These are phyloP conservation scores for Mortierella sp. DNA, from an alignment of 371 early-diverging fungal genomes.

Conservation along the genomic window DNA sequence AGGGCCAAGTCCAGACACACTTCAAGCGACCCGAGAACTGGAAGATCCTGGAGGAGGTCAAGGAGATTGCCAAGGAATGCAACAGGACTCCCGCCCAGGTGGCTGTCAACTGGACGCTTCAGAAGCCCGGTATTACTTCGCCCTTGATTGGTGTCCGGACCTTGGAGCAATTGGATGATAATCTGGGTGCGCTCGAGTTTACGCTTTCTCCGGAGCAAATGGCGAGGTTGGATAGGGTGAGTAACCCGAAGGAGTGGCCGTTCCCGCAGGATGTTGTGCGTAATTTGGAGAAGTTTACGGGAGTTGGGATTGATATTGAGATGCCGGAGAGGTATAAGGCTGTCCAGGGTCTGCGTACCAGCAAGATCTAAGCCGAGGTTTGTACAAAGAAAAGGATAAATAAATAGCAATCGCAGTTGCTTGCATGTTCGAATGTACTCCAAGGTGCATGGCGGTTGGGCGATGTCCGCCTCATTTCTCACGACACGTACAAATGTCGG, in stretches of 20 bases:
- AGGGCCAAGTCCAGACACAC: conserved; percentile 15
- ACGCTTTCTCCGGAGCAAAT: conserved; percentile 57
- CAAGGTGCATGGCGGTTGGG: background rate
- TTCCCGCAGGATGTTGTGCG: conserved; percentile 48
- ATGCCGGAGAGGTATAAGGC: conserved; percentile 45
- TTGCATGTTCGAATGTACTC: background rate
- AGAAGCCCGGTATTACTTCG: conserved; percentile 63
- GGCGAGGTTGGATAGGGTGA: conserved; percentile 55
- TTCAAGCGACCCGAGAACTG: conserved; percentile 45
- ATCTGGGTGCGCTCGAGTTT: conserved; percentile 59
- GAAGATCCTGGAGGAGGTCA: conserved; percentile 60
- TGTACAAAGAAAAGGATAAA: background rate
- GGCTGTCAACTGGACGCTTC: conserved; percentile 61
- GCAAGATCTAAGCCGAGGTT: conserved; percentile 22
- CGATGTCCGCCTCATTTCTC: background rate
- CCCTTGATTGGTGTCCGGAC: conserved; percentile 62
- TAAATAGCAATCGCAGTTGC: background rate
- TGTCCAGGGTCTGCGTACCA: conserved; percentile 28
- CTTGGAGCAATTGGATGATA: conserved; percentile 56
- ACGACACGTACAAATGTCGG: background rate
- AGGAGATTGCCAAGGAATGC: conserved; percentile 58
- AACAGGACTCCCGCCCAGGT: conserved; percentile 60
- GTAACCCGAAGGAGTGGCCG: conserved; percentile 48
- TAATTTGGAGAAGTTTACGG: conserved; percentile 28
- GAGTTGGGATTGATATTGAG: conserved; percentile 33